Percentiles rank a stretch among this genome's conserved stretches.
phyloP scores from a whole-genome alignment of 2,329 filamentous ascomycete species.

The Stachybotrys echinatus region DNA sequence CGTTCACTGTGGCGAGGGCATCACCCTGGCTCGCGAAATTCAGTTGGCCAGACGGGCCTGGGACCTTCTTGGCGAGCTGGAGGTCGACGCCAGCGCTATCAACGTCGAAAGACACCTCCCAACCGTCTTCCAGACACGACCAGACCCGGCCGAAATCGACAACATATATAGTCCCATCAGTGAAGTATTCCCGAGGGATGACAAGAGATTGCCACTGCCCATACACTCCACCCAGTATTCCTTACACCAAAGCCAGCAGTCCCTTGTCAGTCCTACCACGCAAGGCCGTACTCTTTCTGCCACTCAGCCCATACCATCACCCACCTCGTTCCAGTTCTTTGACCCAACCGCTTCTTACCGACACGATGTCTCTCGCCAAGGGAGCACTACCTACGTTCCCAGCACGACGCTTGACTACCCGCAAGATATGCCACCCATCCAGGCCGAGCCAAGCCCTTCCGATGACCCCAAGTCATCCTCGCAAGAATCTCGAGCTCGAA shows the following conservation, averaged over 20 bases:
- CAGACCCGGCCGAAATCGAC: conserved; percentile 9
- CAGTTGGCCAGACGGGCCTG: conserved; percentile 25
- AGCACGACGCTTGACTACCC: not conserved
- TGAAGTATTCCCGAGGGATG: not conserved
- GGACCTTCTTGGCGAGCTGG: conserved; percentile 28
- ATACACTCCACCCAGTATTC: not conserved
- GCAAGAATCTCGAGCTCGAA: not conserved
- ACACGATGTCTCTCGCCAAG: not conserved
- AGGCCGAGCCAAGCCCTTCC: not conserved
- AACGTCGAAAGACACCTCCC: conserved; percentile 30
- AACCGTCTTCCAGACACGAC: conserved; percentile 24
- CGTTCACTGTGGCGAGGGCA: conserved; percentile 22
- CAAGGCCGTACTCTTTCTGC: not conserved
- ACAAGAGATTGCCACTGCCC: not conserved
- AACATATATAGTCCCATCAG: not conserved
- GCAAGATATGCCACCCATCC: not conserved
- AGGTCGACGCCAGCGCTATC: conserved; percentile 29
- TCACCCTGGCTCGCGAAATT: conserved; percentile 31
- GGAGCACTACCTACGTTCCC: not conserved
- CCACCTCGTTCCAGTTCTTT: not conserved
- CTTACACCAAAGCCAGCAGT: not conserved
- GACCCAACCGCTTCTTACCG: not conserved
- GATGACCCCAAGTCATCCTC: not conserved
- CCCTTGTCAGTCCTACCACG: not conserved
- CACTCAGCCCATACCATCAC: not conserved